Percentiles rank a stretch among this genome's conserved stretches.
Conservation (phyloP, 768 basidiomycete genomes). For the Leucocoprinus sp. region DNA sequence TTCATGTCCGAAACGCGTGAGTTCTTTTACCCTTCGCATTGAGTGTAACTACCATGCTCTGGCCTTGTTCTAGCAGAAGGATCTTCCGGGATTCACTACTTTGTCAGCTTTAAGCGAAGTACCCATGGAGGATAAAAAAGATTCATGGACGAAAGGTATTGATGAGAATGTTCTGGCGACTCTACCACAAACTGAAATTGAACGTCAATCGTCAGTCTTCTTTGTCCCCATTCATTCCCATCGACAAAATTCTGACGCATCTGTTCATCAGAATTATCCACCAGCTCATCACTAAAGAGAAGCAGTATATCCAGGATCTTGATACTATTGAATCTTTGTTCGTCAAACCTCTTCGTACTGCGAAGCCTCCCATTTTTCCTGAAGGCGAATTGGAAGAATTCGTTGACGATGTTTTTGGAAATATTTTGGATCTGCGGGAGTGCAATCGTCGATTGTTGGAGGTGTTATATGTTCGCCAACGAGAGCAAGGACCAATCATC, state of each 20-base stretch:
- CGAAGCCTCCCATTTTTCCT: slow-evolving; percentile 36
- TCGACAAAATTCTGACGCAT: background rate
- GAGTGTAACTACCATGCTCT: background rate
- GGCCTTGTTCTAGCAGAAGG: background rate
- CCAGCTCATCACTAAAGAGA: slow-evolving; percentile 82
- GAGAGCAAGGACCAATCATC: slow-evolving; percentile 77
- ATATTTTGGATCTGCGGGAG: slow-evolving; percentile 80
- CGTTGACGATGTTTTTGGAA: slow-evolving; percentile 85
- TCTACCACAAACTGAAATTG: slow-evolving; percentile 73
- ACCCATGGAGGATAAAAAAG: slow-evolving; percentile 23
- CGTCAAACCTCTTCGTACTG: slow-evolving; percentile 38
- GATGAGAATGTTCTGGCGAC: slow-evolving; percentile 28
- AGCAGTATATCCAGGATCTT: slow-evolving; percentile 84
- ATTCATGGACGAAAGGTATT: slow-evolving; percentile 42
- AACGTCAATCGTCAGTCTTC: slow-evolving; percentile 58
- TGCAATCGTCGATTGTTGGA: slow-evolving; percentile 80
- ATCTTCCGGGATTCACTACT: slow-evolving; percentile 11
- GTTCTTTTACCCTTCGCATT: slow-evolving; percentile 7
- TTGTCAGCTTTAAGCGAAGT: slow-evolving; percentile 23
- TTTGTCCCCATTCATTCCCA: background rate
- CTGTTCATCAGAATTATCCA: slow-evolving; percentile 55
- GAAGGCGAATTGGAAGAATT: slow-evolving; percentile 64
- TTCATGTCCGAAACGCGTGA: slow-evolving; percentile 66
- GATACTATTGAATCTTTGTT: slow-evolving; percentile 70
- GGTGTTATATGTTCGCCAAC: slow-evolving; percentile 79